A percentile compares a stretch with the other conserved stretches of the same genome.
These are phyloP conservation scores for Cryptosporidium ryanae DNA, from an alignment of 169 alveolate genomes.

Conservation along the genomic window DNA sequence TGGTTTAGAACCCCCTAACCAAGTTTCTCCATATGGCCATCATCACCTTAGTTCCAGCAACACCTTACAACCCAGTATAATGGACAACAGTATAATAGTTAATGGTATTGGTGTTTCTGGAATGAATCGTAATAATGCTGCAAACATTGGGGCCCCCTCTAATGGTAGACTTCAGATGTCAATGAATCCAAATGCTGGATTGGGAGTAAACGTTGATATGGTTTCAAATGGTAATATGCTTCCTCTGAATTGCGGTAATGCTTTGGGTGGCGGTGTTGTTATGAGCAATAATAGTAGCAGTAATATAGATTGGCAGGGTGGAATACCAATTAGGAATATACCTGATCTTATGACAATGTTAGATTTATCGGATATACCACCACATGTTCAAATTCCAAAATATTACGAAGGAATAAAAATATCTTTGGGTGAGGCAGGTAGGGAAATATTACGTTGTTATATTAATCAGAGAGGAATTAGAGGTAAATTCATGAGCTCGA, in stretches of 20 bases:
- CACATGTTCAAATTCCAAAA: conserved; percentile 72
- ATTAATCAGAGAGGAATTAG: conserved; percentile 69
- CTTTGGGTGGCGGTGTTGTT: conserved; percentile 34
- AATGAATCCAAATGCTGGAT: conserved; percentile 49
- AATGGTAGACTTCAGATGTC: conserved; percentile 65
- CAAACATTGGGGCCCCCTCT: conserved; percentile 29
- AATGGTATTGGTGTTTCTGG: conserved; percentile 37
- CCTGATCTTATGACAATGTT: conserved; percentile 74
- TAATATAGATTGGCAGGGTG: conserved; percentile 73
- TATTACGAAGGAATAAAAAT: conserved; percentile 69
- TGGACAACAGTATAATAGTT: conserved; percentile 44
- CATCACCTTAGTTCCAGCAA: conserved; percentile 34
- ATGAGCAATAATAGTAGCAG: conserved; percentile 11
- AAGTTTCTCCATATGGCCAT: conserved; percentile 57
- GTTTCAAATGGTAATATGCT: conserved; percentile 52
- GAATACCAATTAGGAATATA: conserved; percentile 61
- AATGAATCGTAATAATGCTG: conserved; percentile 31
- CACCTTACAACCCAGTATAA: conserved; percentile 71
- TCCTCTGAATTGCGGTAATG: conserved; percentile 27
- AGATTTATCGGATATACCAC: conserved; percentile 68
- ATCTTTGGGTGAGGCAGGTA: conserved; percentile 72
- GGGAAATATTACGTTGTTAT: conserved; percentile 64
- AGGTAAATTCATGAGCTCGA: conserved; percentile 72
- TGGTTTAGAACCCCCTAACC: conserved; percentile 59
- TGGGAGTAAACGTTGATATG: conserved; percentile 70